Percentiles rank a stretch among this genome's conserved stretches.
Evolutionary conservation across 768 basidiomycete species (phyloP).

Genomic region (Suillus fuscotomentosus): DNA sequence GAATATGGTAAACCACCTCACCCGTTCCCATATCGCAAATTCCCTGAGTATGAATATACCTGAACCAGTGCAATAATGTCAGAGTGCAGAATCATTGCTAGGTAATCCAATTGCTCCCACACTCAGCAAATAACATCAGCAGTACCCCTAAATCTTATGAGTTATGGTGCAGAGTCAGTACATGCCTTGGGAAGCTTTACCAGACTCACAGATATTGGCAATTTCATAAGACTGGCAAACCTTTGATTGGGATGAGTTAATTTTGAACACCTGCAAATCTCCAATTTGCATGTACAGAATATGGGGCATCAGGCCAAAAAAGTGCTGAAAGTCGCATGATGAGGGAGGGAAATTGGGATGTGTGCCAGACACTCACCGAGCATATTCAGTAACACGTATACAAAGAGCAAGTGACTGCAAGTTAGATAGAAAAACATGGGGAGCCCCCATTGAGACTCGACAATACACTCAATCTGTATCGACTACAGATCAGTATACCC

Average conservation of each 20-base stretch:
- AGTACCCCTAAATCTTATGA: not conserved
- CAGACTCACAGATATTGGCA: not conserved
- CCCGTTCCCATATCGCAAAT: not conserved
- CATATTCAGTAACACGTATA: not conserved
- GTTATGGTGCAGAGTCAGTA: not conserved
- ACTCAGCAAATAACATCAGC: not conserved
- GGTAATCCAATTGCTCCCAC: not conserved
- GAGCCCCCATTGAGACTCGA: constrained; percentile 35
- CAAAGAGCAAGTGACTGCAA: not conserved
- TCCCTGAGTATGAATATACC: not conserved
- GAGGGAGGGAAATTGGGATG: not conserved
- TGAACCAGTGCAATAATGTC: not conserved
- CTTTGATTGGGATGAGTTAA: not conserved
- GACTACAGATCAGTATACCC: not conserved
- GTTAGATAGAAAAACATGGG: not conserved
- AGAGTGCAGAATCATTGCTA: not conserved
- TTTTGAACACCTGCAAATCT: not conserved
- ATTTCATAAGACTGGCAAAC: not conserved
- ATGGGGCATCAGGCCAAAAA: not conserved
- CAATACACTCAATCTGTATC: constrained; percentile 16
- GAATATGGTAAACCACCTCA: too few species aligned
- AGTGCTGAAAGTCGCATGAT: not conserved
- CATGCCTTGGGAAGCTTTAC: not conserved
- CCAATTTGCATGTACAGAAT: not conserved
- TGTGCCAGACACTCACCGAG: not conserved